These are phyloP conservation scores for Talaromyces trachyspermus DNA, from an alignment of 495 filamentous ascomycete genomes.

Conservation along the genomic window DNA sequence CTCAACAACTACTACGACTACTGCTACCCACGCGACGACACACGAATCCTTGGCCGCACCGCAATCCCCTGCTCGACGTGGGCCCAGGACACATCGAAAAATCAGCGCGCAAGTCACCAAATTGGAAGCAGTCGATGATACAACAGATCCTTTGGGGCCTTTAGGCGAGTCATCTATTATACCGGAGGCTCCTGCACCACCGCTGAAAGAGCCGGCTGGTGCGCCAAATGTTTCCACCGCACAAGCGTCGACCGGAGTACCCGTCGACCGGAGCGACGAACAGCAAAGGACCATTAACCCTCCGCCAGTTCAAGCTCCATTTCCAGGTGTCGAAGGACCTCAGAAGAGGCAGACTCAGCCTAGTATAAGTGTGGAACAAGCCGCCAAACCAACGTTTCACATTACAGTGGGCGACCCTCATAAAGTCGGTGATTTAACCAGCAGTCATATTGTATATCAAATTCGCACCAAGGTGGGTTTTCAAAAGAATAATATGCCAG, in stretches of 20 bases:
- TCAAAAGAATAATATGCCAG: no score
- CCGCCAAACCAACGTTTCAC: conserved; percentile 83
- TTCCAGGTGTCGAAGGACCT: conserved; percentile 35
- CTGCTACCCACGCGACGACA: conserved; percentile 23
- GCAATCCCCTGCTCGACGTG: conserved; percentile 42
- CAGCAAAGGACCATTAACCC: conserved; percentile 56
- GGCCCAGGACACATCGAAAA: conserved; percentile 57
- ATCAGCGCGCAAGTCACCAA: conserved; percentile 74
- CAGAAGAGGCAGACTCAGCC: conserved; percentile 60
- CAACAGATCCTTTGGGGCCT: conserved; percentile 87
- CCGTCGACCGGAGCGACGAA: conserved; percentile 56
- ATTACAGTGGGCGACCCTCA: conserved; percentile 94
- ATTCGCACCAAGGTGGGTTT: conserved; percentile 75
- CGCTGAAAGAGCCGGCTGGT: conserved; percentile 72
- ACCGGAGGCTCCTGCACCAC: conserved; percentile 78
- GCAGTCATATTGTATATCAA: conserved; percentile 94
- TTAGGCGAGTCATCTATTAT: conserved; percentile 51
- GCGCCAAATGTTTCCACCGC: conserved; percentile 48
- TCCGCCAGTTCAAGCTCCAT: conserved; percentile 72
- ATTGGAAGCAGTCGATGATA: conserved; percentile 83
- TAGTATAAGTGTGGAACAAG: conserved; percentile 81
- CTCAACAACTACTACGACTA: conserved; percentile 24
- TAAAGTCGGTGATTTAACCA: conserved; percentile 94
- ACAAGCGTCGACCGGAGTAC: conserved; percentile 40
- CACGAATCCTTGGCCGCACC: conserved; percentile 29